Conservation (phyloP, 169 alveolate species). For the Eimeria brunetti region DNA sequence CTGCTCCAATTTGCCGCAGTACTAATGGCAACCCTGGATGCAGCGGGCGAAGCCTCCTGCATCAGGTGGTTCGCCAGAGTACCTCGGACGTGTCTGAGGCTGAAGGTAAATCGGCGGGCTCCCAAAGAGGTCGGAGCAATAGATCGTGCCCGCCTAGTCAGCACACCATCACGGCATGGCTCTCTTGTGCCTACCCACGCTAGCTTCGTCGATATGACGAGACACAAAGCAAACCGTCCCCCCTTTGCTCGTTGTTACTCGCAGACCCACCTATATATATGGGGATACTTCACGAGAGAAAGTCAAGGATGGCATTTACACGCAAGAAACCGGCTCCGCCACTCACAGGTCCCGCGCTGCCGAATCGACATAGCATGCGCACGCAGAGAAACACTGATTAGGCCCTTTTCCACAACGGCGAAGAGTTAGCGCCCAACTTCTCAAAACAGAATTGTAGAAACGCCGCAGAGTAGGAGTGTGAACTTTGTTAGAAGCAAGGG, state of each 20-base stretch:
- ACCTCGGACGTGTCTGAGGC: not conserved
- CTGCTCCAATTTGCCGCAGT: not conserved
- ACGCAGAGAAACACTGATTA: not conserved
- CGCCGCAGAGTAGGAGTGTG: not conserved
- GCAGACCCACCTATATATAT: not conserved
- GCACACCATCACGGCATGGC: not conserved
- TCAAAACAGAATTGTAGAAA: not conserved
- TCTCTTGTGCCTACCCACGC: not conserved
- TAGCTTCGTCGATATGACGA: not conserved
- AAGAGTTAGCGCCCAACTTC: not conserved
- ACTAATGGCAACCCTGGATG: not conserved
- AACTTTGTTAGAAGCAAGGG: not conserved
- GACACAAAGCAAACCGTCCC: not conserved
- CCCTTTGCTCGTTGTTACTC: not conserved
- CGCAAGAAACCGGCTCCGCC: not conserved
- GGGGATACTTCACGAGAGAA: not conserved
- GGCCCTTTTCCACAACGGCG: not conserved
- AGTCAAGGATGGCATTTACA: not conserved
- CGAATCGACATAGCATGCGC: constrained; percentile 44
- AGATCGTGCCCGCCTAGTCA: not conserved
- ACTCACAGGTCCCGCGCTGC: not conserved
- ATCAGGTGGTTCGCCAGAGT: not conserved
- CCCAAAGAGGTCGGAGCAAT: not conserved
- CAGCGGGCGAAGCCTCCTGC: not conserved
- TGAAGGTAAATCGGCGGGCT: not conserved